These are phyloP conservation scores for Neurospora sp. DNA, from an alignment of 2,329 filamentous ascomycete genomes.

Conservation along the genomic window DNA sequence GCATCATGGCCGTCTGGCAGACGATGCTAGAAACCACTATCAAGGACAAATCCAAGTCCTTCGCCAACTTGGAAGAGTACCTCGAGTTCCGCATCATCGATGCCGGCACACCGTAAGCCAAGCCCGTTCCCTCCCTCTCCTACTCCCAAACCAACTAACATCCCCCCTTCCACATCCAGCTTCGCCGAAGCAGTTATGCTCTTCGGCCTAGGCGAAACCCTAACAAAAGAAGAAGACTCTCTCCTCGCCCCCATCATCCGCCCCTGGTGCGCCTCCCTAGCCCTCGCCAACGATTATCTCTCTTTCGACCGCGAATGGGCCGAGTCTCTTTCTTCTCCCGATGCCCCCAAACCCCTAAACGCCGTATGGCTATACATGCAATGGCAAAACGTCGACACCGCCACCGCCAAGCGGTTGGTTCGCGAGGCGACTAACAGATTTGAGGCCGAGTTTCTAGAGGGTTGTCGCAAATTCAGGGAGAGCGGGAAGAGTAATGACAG, in stretches of 20 bases:
- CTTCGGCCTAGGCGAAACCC: slow-evolving; percentile 5
- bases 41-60: slow-evolving; percentile 3
- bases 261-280: slow-evolving; percentile 5
- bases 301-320: slow-evolving; percentile 7
- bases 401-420: slow-evolving; percentile 2
- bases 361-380: slow-evolving; percentile 8
- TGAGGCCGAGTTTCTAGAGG: slow-evolving; percentile 2
- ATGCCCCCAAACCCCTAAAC: background rate
- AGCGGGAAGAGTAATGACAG: background rate
- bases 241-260: background rate
- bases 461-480: background rate
- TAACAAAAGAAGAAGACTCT: slow-evolving; percentile 5
- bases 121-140: no score
- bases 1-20: slow-evolving; percentile 4
- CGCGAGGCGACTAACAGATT: slow-evolving; percentile 5
- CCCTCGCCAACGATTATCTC: slow-evolving; percentile 10
- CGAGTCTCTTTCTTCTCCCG: background rate
- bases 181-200: slow-evolving; percentile 8
- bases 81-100: slow-evolving; percentile 3
- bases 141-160: no score
- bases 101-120: slow-evolving; percentile 1
- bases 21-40: slow-evolving; percentile 4
- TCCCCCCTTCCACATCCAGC: background rate
- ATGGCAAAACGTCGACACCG: background rate
- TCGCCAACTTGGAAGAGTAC: slow-evolving; percentile 4